Conservation (phyloP, 1,139 yeast species). For the Pichia sp. region DNA sequence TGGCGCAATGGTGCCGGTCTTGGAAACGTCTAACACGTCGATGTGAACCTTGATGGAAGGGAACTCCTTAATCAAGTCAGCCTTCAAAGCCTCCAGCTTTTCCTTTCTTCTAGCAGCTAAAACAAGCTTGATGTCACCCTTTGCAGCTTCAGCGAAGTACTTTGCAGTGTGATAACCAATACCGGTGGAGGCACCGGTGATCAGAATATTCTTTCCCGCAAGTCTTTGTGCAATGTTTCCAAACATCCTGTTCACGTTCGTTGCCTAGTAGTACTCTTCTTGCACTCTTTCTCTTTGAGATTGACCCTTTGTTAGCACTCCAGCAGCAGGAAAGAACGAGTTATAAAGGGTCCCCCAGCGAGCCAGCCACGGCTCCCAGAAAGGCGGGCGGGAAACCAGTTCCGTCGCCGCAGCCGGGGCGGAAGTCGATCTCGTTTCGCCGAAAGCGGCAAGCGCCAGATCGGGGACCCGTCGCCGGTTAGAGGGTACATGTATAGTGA, state of each 20-base stretch:
- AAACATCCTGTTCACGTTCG: conserved; percentile 34
- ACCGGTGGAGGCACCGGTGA: conserved; percentile 41
- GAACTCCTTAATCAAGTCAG: conserved; percentile 34
- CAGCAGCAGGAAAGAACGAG: background rate
- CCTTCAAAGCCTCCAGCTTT: conserved; percentile 37
- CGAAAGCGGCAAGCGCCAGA: background rate
- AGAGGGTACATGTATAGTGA: background rate
- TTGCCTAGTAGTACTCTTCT: background rate
- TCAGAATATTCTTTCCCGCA: conserved; percentile 39
- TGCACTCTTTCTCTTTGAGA: background rate
- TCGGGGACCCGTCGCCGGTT: background rate
- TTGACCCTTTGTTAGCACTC: background rate
- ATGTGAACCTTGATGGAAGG: conserved; percentile 40
- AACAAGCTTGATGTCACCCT: conserved; percentile 44
- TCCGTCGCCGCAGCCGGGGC: conserved; percentile 5
- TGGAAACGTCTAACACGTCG: conserved; percentile 44
- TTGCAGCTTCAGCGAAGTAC: conserved; percentile 40
- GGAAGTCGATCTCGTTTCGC: background rate
- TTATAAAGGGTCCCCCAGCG: background rate
- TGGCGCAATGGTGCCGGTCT: conserved; percentile 38
- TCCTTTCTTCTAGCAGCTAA: conserved; percentile 50
- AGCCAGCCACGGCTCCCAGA: background rate
- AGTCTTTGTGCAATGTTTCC: conserved; percentile 59
- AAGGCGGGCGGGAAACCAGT: conserved; percentile 11
- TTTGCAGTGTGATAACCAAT: conserved; percentile 37